A percentile compares a stretch with the other conserved stretches of the same genome.
phyloP scores from a whole-genome alignment of 1,139 yeast genomes.

The Geotrichum bryndzae region DNA sequence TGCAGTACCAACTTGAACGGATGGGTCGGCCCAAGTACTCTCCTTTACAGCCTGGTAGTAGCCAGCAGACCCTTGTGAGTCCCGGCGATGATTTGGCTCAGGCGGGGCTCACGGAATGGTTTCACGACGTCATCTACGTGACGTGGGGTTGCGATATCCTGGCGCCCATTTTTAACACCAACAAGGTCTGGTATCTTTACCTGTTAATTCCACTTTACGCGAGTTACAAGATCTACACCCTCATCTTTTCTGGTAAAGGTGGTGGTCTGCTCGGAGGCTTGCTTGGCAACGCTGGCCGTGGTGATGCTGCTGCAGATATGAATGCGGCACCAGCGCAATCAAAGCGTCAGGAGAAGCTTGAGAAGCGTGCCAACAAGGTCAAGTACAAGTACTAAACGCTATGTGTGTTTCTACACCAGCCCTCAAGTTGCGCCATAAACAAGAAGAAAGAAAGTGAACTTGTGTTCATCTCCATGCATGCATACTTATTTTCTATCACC shows the following conservation, averaged over 20 bases:
- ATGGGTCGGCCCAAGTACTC: constrained; percentile 60
- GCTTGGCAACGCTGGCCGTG: constrained; percentile 18
- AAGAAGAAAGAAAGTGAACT: background rate
- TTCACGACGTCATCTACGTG: constrained; percentile 67
- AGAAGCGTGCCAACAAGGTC: constrained; percentile 34
- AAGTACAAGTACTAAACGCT: background rate
- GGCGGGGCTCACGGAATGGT: constrained; percentile 66
- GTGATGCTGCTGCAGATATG: constrained; percentile 14
- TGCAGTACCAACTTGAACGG: constrained; percentile 54
- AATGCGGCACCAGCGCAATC: constrained; percentile 34
- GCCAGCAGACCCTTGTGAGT: constrained; percentile 34
- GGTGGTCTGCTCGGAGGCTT: constrained; percentile 21
- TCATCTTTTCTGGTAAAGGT: constrained; percentile 17
- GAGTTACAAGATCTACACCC: constrained; percentile 43
- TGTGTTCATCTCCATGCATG: background rate
- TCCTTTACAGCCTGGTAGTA: background rate
- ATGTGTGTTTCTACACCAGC: background rate
- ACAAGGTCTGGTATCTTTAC: constrained; percentile 57
- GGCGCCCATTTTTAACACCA: constrained; percentile 50
- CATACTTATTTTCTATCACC: background rate
- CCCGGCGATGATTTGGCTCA: constrained; percentile 65
- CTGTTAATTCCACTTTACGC: constrained; percentile 48
- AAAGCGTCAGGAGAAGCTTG: constrained; percentile 50
- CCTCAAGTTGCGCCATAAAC: too few species aligned
- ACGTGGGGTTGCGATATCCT: constrained; percentile 59